Percentiles rank a stretch among this genome's conserved stretches.
phyloP scores from a whole-genome alignment of 228 moss, liverwort and hornwort species.

The Sphagnum fallax region DNA sequence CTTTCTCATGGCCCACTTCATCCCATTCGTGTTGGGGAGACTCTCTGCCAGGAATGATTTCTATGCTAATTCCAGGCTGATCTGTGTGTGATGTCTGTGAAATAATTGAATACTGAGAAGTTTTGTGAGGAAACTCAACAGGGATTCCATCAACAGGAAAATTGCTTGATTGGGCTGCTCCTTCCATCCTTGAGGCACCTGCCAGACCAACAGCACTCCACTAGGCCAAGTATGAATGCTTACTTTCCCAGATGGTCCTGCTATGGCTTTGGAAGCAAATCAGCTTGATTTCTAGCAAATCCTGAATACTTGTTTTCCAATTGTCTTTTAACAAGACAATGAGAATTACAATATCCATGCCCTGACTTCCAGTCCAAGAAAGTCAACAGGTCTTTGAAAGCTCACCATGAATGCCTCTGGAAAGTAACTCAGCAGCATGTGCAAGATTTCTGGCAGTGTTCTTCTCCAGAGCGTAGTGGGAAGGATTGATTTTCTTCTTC shows the following conservation, averaged over 20 bases:
- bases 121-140: constrained; percentile 27
- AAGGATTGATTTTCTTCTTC: constrained; percentile 18
- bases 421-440: constrained; percentile 7
- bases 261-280: no score
- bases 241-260: no score
- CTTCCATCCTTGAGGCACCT: constrained; percentile 15
- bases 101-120: constrained; percentile 16
- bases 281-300: no score
- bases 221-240: no score
- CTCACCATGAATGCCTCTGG: background rate
- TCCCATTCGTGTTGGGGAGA: constrained; percentile 9
- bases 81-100: constrained; percentile 12
- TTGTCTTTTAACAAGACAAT: no score
- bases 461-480: constrained; percentile 7
- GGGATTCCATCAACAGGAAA: constrained; percentile 28
- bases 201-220: background rate
- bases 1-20: background rate
- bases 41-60: constrained; percentile 20
- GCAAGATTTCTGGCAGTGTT: background rate
- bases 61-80: constrained; percentile 22
- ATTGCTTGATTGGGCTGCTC: constrained; percentile 14
- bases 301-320: no score
- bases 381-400: background rate
- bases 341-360: no score
- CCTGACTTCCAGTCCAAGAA: no score